Conservation (phyloP, 2,329 filamentous ascomycete species). For the Fusarium palustre region DNA sequence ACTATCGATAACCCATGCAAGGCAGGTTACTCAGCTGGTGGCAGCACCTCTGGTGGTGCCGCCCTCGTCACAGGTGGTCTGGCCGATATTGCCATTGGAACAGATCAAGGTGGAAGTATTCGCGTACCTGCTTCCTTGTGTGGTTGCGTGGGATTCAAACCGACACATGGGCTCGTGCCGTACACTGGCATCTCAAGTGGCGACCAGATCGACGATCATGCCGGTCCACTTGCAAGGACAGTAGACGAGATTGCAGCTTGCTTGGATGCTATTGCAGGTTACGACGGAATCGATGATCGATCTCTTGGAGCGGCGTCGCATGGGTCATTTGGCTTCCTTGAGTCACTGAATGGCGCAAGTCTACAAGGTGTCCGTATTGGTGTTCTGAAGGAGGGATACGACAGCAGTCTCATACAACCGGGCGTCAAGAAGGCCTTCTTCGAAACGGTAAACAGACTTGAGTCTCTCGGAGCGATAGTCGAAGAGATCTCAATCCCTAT, state of each 20-base stretch:
- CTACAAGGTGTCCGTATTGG: slow-evolving; percentile 54
- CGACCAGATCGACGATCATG: slow-evolving; percentile 64
- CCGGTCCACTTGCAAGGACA: slow-evolving; percentile 57
- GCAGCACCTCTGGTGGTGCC: slow-evolving; percentile 61
- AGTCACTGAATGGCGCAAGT: background rate
- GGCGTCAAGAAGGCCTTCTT: slow-evolving; percentile 56
- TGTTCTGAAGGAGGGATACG: slow-evolving; percentile 59
- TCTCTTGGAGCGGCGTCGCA: slow-evolving; percentile 51
- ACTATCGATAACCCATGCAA: slow-evolving; percentile 59
- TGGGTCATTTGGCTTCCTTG: slow-evolving; percentile 41
- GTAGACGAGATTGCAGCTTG: slow-evolving; percentile 56
- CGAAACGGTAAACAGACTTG: slow-evolving; percentile 56
- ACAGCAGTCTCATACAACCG: slow-evolving; percentile 53
- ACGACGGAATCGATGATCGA: slow-evolving; percentile 62
- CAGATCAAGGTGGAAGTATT: slow-evolving; percentile 62
- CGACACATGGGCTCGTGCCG: slow-evolving; percentile 63
- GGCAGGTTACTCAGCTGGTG: slow-evolving; percentile 61
- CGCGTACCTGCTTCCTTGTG: slow-evolving; percentile 57
- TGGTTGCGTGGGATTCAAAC: slow-evolving; percentile 61
- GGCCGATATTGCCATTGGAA: slow-evolving; percentile 60
- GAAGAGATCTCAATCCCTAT: slow-evolving; percentile 63
- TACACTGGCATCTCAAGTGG: slow-evolving; percentile 62
- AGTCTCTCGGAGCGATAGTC: slow-evolving; percentile 60
- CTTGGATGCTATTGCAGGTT: slow-evolving; percentile 60
- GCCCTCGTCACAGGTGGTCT: slow-evolving; percentile 58